Evolutionary conservation across 2,329 filamentous ascomycete species (phyloP).

Genomic region (Teratosphaeria nubilosa): DNA sequence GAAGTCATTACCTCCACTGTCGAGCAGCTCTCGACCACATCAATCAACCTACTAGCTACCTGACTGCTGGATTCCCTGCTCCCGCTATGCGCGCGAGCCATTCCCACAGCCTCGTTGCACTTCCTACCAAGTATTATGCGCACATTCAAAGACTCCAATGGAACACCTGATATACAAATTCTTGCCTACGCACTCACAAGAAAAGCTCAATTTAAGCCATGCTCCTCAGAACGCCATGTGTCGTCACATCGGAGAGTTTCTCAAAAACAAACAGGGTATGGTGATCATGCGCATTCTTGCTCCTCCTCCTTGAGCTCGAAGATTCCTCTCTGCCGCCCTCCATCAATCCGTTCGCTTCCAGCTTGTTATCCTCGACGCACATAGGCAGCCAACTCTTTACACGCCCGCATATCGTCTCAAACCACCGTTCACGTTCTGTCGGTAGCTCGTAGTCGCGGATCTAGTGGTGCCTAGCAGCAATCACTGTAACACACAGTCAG

Average conservation of each 20-base stretch:
- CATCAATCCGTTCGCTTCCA: not conserved
- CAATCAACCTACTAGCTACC: too few species aligned
- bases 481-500: not conserved
- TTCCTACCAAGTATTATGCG: not conserved
- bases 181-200: not conserved
- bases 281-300: not conserved
- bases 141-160: not conserved
- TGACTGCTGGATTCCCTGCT: too few species aligned
- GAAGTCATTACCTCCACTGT: too few species aligned
- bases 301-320: not conserved
- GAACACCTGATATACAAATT: not conserved
- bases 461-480: conserved; percentile 1
- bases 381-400: not conserved
- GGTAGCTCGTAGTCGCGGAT: not conserved
- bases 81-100: not conserved
- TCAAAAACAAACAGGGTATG: not conserved
- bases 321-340: not conserved
- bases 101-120: not conserved
- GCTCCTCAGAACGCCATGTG: not conserved
- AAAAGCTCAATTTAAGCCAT: not conserved
- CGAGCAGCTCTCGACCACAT: too few species aligned
- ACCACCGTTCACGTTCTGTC: not conserved
- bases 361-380: not conserved
- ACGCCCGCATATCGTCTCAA: not conserved
- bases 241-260: not conserved